These are phyloP conservation scores for Penicillium sp. DNA, from an alignment of 2,329 filamentous ascomycete species.

Conservation along the genomic window DNA sequence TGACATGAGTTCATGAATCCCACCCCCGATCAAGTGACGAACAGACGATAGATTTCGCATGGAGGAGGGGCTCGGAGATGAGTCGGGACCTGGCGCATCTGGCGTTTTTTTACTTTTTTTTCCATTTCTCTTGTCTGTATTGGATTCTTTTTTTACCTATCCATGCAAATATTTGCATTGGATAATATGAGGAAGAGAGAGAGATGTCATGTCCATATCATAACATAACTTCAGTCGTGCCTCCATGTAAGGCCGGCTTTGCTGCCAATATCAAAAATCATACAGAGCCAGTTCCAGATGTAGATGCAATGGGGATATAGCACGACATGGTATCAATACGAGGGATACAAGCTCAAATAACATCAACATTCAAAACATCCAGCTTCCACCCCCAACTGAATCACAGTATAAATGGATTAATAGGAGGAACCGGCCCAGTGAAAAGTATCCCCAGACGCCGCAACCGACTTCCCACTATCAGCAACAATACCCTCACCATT, in stretches of 20 bases:
- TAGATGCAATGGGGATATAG: background rate
- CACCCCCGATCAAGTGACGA: constrained; percentile 23
- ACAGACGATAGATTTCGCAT: constrained; percentile 28
- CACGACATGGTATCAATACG: background rate
- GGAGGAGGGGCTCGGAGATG: constrained; percentile 27
- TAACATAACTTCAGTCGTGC: constrained; percentile 7
- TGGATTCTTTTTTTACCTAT: constrained; percentile 10
- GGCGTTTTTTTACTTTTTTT: constrained; percentile 23
- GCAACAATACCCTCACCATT: too few species aligned
- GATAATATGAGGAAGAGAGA: constrained; percentile 12
- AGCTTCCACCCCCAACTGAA: too few species aligned
- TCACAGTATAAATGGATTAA: too few species aligned
- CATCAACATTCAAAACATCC: too few species aligned
- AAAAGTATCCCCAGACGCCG: too few species aligned
- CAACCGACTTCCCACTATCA: too few species aligned
- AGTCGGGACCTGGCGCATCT: constrained; percentile 29
- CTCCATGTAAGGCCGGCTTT: constrained; percentile 1
- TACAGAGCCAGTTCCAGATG: constrained; percentile 2
- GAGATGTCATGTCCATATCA: constrained; percentile 10
- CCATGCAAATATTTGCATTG: background rate
- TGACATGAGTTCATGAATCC: constrained; percentile 30
- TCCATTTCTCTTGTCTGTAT: constrained; percentile 18
- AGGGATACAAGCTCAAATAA: too few species aligned
- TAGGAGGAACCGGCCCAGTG: too few species aligned
- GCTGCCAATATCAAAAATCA: constrained; percentile 12